Percentiles rank a stretch among this genome's conserved stretches.
These are phyloP conservation scores for Ustilago xerochloae DNA, from an alignment of 1,284 basidiomycete genomes.

Conservation along the genomic window DNA sequence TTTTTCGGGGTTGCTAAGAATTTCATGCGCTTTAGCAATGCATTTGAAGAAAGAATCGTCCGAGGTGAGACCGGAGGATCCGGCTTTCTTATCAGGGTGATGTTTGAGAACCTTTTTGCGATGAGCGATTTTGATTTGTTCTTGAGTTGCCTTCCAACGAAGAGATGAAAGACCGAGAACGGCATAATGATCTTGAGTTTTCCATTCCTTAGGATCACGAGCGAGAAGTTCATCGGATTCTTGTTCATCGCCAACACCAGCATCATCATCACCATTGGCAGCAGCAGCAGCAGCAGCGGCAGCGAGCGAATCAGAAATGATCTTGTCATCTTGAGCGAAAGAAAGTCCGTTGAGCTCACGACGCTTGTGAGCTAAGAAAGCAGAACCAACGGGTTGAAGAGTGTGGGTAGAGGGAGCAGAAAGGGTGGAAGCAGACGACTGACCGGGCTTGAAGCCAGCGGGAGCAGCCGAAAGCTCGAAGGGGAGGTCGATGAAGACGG, in stretches of 20 bases:
- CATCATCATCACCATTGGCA: constrained; percentile 79
- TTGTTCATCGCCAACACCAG: constrained; percentile 90
- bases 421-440: constrained; percentile 48
- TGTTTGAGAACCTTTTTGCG: constrained; percentile 99
- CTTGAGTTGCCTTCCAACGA: constrained; percentile 85
- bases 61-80: constrained; percentile 78
- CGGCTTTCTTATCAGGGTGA: constrained; percentile 98
- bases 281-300: constrained; percentile 72
- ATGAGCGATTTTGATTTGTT: constrained; percentile 97
- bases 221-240: constrained; percentile 80
- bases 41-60: constrained; percentile 99
- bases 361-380: constrained; percentile 64
- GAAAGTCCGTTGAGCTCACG: constrained; percentile 57
- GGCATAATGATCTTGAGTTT: constrained; percentile 99
- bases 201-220: constrained; percentile 97
- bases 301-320: constrained; percentile 46
- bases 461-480: constrained; percentile 61
- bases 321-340: constrained; percentile 64
- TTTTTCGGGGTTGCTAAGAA: constrained; percentile 85
- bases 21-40: constrained; percentile 95
- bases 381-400: constrained; percentile 61
- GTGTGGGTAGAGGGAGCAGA: constrained; percentile 48
- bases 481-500: constrained; percentile 60
- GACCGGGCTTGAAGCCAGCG: constrained; percentile 60
- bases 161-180: constrained; percentile 92